Evolutionary conservation across 1,284 basidiomycete species (phyloP).

Genomic region (Leccinum fuscescens): DNA sequence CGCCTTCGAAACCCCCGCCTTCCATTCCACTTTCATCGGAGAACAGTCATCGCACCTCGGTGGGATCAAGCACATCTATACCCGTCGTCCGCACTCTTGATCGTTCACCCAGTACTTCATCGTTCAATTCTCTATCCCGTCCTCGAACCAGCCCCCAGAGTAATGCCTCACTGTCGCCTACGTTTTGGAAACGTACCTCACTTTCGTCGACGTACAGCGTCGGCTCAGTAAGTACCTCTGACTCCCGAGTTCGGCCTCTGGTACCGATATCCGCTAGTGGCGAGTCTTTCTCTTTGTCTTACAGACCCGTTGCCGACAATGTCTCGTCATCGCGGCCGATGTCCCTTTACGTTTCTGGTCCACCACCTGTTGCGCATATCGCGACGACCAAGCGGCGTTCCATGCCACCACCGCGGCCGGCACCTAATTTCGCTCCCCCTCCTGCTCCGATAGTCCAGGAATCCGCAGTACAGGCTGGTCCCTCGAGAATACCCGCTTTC

Average conservation of each 20-base stretch:
- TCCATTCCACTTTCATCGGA: constrained; percentile 39
- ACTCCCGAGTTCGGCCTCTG: constrained; percentile 36
- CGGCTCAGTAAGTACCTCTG: constrained; percentile 47
- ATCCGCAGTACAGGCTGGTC: constrained; percentile 24
- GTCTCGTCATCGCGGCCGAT: constrained; percentile 18
- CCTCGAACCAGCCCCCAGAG: constrained; percentile 46
- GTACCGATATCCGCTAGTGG: constrained; percentile 13
- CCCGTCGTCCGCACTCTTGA: constrained; percentile 39
- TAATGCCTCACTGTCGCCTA: constrained; percentile 46
- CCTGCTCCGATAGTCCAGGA: constrained; percentile 51
- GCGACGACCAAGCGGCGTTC: constrained; percentile 51
- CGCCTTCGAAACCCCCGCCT: constrained; percentile 59
- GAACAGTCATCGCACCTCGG: constrained; percentile 17
- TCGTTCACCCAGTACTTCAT: constrained; percentile 42
- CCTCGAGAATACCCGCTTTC: constrained; percentile 44
- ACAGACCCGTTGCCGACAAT: constrained; percentile 5
- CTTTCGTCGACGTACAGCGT: constrained; percentile 52
- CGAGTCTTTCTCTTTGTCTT: constrained; percentile 12
- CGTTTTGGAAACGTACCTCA: constrained; percentile 60
- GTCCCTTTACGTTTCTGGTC: constrained; percentile 18
- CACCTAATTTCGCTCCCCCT: constrained; percentile 65
- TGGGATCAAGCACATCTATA: constrained; percentile 26
- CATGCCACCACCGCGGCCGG: constrained; percentile 67
- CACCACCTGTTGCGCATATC: constrained; percentile 12
- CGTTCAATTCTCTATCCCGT: constrained; percentile 37